phyloP scores from a whole-genome alignment of 306 rosid species.

The Lathyrus tuberosus region DNA sequence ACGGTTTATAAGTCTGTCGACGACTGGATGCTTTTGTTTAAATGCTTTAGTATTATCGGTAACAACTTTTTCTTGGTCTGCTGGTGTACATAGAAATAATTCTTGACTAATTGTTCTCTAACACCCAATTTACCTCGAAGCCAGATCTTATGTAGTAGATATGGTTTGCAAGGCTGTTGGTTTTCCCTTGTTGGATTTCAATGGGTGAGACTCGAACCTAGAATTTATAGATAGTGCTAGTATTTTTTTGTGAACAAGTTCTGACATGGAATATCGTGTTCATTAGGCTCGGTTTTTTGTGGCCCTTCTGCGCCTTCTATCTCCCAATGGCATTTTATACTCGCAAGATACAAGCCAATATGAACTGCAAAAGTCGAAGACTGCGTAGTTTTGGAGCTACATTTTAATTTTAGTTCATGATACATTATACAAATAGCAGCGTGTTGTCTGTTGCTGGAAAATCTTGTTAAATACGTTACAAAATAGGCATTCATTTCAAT shows the following conservation, averaged over 20 bases:
- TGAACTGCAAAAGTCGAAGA: constrained; percentile 46
- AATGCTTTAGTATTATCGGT: constrained; percentile 63
- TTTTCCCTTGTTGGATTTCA: constrained; percentile 69
- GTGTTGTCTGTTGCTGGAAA: neutral
- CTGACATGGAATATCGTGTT: constrained; percentile 30
- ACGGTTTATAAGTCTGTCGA: constrained; percentile 68
- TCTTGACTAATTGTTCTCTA: constrained; percentile 26
- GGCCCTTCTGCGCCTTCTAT: constrained; percentile 63
- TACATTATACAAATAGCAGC: constrained; percentile 14
- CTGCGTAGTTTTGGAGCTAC: constrained; percentile 43
- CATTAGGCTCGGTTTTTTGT: constrained; percentile 52
- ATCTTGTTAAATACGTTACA: neutral
- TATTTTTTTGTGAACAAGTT: constrained; percentile 24
- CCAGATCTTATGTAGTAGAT: constrained; percentile 60
- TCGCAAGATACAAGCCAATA: constrained; percentile 49
- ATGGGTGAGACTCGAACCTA: constrained; percentile 63
- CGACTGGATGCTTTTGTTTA: constrained; percentile 62
- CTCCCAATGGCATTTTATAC: constrained; percentile 59
- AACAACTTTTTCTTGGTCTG: constrained; percentile 36
- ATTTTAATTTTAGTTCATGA: constrained; percentile 13
- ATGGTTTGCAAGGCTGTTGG: constrained; percentile 79
- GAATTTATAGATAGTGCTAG: constrained; percentile 26
- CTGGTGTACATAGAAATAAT: constrained; percentile 16
- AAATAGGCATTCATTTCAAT: constrained; percentile 29
- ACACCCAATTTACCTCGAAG: constrained; percentile 20